Conservation (phyloP, 1,284 basidiomycete genomes). For the Cryptococcus sp. region DNA sequence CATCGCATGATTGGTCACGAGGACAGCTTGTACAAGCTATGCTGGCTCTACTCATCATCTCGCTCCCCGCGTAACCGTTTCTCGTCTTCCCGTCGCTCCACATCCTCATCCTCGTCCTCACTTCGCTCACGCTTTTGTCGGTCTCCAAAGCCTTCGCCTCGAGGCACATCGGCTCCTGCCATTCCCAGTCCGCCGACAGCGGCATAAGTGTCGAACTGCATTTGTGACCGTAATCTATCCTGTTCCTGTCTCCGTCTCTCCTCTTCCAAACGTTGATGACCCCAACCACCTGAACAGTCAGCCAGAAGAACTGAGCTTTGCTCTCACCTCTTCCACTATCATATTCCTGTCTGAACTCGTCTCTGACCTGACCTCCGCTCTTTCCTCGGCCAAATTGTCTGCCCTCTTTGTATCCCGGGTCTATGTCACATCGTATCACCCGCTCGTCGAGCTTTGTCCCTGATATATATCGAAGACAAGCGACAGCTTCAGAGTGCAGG, state of each 20-base stretch:
- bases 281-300: constrained; percentile 74
- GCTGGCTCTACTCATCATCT: constrained; percentile 33
- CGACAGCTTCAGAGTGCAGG: constrained; percentile 89
- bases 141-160: constrained; percentile 48
- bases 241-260: constrained; percentile 64
- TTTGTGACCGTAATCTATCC: constrained; percentile 73
- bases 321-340: constrained; percentile 74
- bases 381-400: constrained; percentile 96
- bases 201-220: constrained; percentile 81
- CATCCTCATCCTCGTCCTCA: constrained; percentile 33
- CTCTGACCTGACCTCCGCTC: constrained; percentile 92
- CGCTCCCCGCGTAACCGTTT: constrained; percentile 46
- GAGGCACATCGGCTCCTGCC: constrained; percentile 73
- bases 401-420: constrained; percentile 96
- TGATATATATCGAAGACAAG: constrained; percentile 89
- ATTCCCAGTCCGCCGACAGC: constrained; percentile 76
- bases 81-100: constrained; percentile 42
- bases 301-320: background rate
- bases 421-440: constrained; percentile 96
- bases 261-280: constrained; percentile 59
- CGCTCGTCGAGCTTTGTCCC: constrained; percentile 99
- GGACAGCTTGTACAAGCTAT: background rate
- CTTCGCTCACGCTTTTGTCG: constrained; percentile 38
- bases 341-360: constrained; percentile 97
- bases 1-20: constrained; percentile 14